A percentile compares a stretch with the other conserved stretches of the same genome.
phyloP scores from a whole-genome alignment of 2,329 filamentous ascomycete species.

The Berkeleyomyces rouxiae region DNA sequence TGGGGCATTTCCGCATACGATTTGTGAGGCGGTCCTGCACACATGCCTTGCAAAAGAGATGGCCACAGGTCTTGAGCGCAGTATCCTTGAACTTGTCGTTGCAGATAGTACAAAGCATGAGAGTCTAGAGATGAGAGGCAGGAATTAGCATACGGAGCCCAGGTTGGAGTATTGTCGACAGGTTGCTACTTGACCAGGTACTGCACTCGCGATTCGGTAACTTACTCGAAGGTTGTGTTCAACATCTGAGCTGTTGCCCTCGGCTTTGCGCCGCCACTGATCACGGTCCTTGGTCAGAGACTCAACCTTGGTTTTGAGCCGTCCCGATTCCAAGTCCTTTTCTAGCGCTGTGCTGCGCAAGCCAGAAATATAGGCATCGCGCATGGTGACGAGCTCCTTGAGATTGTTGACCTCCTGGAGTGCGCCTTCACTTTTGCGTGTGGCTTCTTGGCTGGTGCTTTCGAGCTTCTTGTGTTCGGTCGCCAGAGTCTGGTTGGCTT shows the following conservation, averaged over 20 bases:
- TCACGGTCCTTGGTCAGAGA: conserved; percentile 71
- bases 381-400: conserved; percentile 54
- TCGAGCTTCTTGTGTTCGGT: conserved; percentile 63
- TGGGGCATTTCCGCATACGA: conserved; percentile 86
- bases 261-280: conserved; percentile 65
- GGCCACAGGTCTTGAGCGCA: conserved; percentile 80
- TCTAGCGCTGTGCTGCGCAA: conserved; percentile 41
- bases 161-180: neutral
- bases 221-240: conserved; percentile 76
- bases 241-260: conserved; percentile 66
- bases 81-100: conserved; percentile 89
- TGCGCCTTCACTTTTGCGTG: conserved; percentile 52
- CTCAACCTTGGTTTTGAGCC: conserved; percentile 59
- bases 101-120: conserved; percentile 68
- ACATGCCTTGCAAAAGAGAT: conserved; percentile 83
- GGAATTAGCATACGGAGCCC: neutral
- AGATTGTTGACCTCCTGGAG: conserved; percentile 64
- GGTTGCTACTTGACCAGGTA: neutral
- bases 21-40: conserved; percentile 79
- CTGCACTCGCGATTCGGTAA: conserved; percentile 16
- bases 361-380: conserved; percentile 44
- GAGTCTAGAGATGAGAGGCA: conserved; percentile 2
- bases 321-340: conserved; percentile 62
- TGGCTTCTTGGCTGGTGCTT: conserved; percentile 50
- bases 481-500: conserved; percentile 54